Evolutionary conservation across 257 asterid species (phyloP).

Genomic region (Fraxinus cuspidata): DNA sequence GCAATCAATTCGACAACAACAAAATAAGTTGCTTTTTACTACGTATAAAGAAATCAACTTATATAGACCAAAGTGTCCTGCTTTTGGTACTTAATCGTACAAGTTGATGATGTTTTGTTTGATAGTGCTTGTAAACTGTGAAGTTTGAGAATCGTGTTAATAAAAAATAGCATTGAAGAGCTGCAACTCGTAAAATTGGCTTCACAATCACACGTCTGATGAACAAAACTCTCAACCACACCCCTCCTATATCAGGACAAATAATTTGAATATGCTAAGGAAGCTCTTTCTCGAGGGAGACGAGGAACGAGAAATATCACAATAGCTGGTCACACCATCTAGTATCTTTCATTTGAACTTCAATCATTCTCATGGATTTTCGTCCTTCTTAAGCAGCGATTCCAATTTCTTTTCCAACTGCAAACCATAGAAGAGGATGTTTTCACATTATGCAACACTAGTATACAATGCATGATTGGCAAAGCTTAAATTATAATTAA

Average conservation of each 20-base stretch:
- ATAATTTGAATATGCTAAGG: neutral
- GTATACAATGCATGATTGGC: neutral
- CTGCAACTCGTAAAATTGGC: neutral
- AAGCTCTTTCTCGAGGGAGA: neutral
- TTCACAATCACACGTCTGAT: constrained; percentile 1
- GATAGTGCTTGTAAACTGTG: no score
- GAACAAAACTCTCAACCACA: constrained; percentile 14
- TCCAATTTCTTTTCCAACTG: constrained; percentile 75
- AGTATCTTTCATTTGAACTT: neutral
- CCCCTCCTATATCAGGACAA: neutral
- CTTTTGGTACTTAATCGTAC: no score
- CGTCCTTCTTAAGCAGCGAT: constrained; percentile 50
- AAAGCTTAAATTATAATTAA: no score
- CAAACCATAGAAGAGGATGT: constrained; percentile 7
- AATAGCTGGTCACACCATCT: neutral
- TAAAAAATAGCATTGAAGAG: neutral
- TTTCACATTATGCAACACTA: neutral
- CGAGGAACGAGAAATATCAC: constrained; percentile 6
- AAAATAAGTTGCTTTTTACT: no score
- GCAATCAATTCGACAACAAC: no score
- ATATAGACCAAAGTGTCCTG: no score
- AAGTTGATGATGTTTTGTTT: no score
- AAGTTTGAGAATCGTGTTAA: no score
- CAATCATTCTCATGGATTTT: constrained; percentile 37
- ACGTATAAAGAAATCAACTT: no score